A percentile compares a stretch with the other conserved stretches of the same genome.
These are phyloP conservation scores for Debaryomycetaceae sp. DNA, from an alignment of 1,139 yeast species.

Conservation along the genomic window DNA sequence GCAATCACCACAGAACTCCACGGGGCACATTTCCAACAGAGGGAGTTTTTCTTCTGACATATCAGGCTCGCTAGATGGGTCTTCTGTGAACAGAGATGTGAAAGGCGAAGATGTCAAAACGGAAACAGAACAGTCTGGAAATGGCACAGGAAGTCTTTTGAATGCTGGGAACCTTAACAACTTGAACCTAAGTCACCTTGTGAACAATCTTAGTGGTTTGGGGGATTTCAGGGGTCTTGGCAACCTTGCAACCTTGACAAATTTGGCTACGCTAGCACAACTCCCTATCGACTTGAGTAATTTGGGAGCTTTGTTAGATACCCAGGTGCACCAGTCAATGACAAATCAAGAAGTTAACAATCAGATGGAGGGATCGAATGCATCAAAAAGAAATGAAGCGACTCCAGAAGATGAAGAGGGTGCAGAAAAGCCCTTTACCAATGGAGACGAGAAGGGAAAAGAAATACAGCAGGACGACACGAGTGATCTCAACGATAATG, in stretches of 20 bases:
- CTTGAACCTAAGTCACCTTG: slow-evolving; percentile 43
- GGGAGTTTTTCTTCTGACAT: slow-evolving; percentile 6
- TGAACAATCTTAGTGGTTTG: slow-evolving; percentile 38
- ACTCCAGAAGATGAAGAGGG: neutral
- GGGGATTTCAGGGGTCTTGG: slow-evolving; percentile 37
- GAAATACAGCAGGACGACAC: neutral
- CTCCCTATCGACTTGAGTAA: slow-evolving; percentile 41
- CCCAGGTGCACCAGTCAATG: slow-evolving; percentile 13
- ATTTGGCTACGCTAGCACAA: slow-evolving; percentile 44
- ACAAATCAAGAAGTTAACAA: neutral
- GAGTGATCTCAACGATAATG: neutral
- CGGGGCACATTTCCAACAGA: slow-evolving; percentile 20
- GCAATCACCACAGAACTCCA: slow-evolving; percentile 15
- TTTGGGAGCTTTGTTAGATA: slow-evolving; percentile 29
- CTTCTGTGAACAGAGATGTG: neutral
- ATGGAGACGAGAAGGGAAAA: neutral
- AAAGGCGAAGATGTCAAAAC: slow-evolving; percentile 8
- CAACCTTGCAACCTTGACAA: slow-evolving; percentile 38
- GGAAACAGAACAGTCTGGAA: slow-evolving; percentile 4
- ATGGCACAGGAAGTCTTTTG: slow-evolving; percentile 15
- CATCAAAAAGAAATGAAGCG: neutral
- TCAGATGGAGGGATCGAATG: neutral
- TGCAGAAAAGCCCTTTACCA: neutral
- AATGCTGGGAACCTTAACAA: slow-evolving; percentile 47
- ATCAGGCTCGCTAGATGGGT: neutral